These are phyloP conservation scores for Glycine soja DNA, from an alignment of 306 rosid genomes.

Conservation along the genomic window DNA sequence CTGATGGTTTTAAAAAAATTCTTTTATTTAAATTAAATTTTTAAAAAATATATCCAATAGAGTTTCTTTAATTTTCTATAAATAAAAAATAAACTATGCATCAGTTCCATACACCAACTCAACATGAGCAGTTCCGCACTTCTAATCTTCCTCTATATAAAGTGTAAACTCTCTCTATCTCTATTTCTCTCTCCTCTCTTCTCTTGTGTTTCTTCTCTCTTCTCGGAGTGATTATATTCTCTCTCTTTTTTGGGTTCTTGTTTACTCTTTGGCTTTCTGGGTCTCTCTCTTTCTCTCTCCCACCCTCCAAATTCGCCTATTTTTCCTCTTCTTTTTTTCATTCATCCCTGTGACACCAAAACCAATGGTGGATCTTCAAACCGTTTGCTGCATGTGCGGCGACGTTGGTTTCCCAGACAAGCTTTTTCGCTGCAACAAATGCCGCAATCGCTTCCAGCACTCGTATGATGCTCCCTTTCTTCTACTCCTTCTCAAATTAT, in stretches of 20 bases:
- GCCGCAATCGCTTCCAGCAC: slow-evolving; percentile 92
- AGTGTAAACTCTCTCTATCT: slow-evolving; percentile 41
- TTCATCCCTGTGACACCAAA: not conserved
- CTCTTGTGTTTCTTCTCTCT: slow-evolving; percentile 15
- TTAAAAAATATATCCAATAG: no score
- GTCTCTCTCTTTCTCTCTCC: not conserved
- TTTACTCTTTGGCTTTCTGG: not conserved
- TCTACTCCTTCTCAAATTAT: not conserved
- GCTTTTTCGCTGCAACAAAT: slow-evolving; percentile 94
- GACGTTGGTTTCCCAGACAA: slow-evolving; percentile 96
- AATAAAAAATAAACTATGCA: not conserved
- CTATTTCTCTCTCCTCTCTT: slow-evolving; percentile 21
- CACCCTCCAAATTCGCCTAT: slow-evolving; percentile 20
- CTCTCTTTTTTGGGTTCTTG: not conserved
- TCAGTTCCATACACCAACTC: slow-evolving; percentile 72
- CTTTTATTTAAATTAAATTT: no score
- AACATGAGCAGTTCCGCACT: slow-evolving; percentile 28
- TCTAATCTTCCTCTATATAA: slow-evolving; percentile 49
- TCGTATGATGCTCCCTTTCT: slow-evolving; percentile 55
- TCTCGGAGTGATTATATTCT: slow-evolving; percentile 15
- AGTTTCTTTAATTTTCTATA: no score
- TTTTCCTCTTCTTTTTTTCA: not conserved
- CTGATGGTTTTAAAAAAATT: no score
- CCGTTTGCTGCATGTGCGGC: slow-evolving; percentile 98
- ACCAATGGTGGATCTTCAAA: slow-evolving; percentile 85